Base-by-base conservation (phyloP, 768 basidiomycete species). In the Mrakia hoshinonis region DNA sequence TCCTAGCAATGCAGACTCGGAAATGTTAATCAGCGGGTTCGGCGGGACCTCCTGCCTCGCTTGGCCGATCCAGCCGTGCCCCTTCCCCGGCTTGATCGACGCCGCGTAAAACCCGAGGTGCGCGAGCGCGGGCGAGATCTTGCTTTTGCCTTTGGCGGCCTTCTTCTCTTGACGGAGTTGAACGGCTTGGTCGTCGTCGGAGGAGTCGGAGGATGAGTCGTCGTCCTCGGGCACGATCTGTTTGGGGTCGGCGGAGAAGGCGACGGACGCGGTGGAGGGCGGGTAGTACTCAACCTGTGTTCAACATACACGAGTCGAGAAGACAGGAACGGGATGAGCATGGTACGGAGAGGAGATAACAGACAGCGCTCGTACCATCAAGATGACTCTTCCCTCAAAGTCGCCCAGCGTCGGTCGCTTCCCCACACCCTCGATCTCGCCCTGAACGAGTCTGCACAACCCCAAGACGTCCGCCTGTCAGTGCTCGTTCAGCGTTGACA, bases 11-110 rank as follows among this genome's bases (percentile, higher is more conserved):
- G 79, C 75, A 0, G 83, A 80, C 77, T 88, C 87, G 61, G 85
- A 86, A 62, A 87, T 82, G 77, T 87, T 88, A 78, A 87, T 83
- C 26, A 86, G 77, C 67, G 86, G 76, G 76, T 87, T 82, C 15
- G 78, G 80, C 9, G 67, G 68, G 18, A 20, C 22, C 15, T 9
- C 29, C 1, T 46, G 47, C 29, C 52, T 22, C 43, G 55, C 67
- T 58, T 51, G 46, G 46, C 36, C 26, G 7, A 68, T n/a, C 67
- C 67, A 68, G 4, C 36, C 67, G n/a, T 68, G 38, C 13, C 67
- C 67, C 54, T 55, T 55, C 15, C 54, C 67, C 15, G 67, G 67
- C 39, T 68, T 68, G 54, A 68, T 68, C 18, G 38, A 43, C 12
- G 67, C 22, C 5, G 54, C 52, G 67, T 68, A 68, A 39, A 55